These are phyloP conservation scores for Trapa incisa DNA, from an alignment of 345 rosid species.

Conservation along the genomic window DNA sequence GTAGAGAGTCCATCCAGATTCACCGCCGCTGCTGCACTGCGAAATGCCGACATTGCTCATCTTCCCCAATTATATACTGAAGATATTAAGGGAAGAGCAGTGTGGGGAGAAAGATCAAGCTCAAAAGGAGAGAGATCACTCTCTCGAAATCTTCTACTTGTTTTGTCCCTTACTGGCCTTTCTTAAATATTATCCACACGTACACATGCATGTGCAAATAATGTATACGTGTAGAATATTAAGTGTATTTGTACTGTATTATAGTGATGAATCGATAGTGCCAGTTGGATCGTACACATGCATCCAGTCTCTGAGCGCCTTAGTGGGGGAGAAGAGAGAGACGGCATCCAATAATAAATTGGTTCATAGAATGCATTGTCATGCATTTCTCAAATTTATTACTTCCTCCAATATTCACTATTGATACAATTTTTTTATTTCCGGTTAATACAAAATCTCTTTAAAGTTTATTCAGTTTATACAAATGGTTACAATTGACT, in stretches of 20 bases:
- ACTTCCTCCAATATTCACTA: too few species aligned
- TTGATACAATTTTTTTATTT: too few species aligned
- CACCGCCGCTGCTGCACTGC: constrained; percentile 10
- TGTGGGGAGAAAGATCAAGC: too few species aligned
- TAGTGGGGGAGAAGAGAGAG: neutral
- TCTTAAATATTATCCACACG: neutral
- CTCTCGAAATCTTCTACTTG: constrained; percentile 1
- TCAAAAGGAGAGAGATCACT: neutral
- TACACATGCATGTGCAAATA: neutral
- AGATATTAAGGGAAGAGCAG: neutral
- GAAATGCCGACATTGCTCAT: neutral
- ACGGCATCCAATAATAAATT: too few species aligned
- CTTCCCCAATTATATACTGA: neutral
- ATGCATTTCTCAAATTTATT: too few species aligned
- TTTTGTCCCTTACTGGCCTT: neutral
- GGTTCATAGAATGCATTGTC: too few species aligned
- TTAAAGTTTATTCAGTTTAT: too few species aligned
- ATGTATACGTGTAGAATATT: neutral
- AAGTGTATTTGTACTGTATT: neutral
- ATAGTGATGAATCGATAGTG: neutral
- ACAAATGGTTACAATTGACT: too few species aligned
- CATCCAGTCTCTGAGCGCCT: constrained; percentile 7
- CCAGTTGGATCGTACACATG: constrained; percentile 9
- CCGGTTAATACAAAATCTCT: too few species aligned
- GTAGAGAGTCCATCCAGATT: constrained; percentile 19